phyloP scores from a whole-genome alignment of 73 alveolate species.

The Paramecium sonneborni region DNA sequence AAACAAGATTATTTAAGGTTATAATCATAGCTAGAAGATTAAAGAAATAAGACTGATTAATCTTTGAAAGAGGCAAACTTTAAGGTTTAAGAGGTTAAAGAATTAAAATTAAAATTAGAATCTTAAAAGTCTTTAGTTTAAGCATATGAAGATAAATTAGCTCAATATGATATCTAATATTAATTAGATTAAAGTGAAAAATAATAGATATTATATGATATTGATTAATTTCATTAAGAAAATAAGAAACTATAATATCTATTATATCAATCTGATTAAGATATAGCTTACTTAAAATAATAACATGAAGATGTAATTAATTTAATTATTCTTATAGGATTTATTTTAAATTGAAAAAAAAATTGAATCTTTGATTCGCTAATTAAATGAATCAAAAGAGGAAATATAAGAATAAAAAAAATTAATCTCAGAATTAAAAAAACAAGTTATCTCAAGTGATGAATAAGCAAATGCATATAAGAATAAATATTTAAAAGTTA shows the following conservation, averaged over 20 bases:
- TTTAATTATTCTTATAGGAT: neutral
- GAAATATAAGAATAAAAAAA: slow-evolving; percentile 5
- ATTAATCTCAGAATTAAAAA: neutral
- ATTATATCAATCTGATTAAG: slow-evolving; percentile 26
- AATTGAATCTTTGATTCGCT: neutral
- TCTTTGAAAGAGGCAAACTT: slow-evolving; percentile 1
- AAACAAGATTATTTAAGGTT: neutral
- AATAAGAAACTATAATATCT: neutral
- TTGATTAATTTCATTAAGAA: neutral
- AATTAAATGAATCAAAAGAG: neutral
- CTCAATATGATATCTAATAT: slow-evolving; percentile 45
- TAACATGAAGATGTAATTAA: slow-evolving; percentile 20
- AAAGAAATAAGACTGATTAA: slow-evolving; percentile 23
- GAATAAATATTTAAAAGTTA: neutral
- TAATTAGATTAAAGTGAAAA: slow-evolving; percentile 28
- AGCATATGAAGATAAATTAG: slow-evolving; percentile 9
- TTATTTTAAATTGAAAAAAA: neutral
- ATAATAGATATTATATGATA: neutral
- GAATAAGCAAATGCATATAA: neutral
- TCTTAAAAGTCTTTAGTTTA: neutral
- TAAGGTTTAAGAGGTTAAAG: slow-evolving; percentile 6
- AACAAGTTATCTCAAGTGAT: neutral
- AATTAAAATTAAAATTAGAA: neutral
- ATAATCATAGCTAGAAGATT: slow-evolving; percentile 10
- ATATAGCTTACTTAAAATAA: neutral